Conservation (phyloP, 2,329 filamentous ascomycete species). For the Dichotomopilus funicola region DNA sequence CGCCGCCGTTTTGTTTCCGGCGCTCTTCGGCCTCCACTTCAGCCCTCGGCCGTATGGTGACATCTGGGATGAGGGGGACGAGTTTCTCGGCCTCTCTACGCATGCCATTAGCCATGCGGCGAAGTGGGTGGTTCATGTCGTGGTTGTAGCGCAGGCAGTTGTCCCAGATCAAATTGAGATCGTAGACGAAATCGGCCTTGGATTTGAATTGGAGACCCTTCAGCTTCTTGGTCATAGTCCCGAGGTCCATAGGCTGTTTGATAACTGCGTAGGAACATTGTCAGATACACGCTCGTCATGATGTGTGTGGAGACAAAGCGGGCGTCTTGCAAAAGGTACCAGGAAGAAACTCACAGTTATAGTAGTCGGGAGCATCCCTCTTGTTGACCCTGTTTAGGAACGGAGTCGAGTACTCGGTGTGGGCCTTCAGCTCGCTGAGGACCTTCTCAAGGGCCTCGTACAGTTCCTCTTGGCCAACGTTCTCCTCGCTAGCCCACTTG, state of each 20-base stretch:
- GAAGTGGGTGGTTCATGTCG: conserved; percentile 76
- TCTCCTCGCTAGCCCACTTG: conserved; percentile 98
- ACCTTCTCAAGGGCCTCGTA: conserved; percentile 98
- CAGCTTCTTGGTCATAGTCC: conserved; percentile 96
- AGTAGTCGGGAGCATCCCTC: conserved; percentile 92
- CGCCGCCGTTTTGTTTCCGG: conserved; percentile 77
- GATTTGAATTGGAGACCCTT: conserved; percentile 73
- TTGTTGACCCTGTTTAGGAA: conserved; percentile 95
- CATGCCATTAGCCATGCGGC: conserved; percentile 94
- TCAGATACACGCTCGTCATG: not conserved
- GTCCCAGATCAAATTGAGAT: conserved; percentile 92
- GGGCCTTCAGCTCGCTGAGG: conserved; percentile 90
- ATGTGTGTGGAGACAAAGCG: too few species aligned
- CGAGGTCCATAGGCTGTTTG: conserved; percentile 96
- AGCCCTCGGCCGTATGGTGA: conserved; percentile 80
- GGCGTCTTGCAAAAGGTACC: too few species aligned
- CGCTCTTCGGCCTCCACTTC: conserved; percentile 88
- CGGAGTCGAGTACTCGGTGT: conserved; percentile 94
- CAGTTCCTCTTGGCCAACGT: conserved; percentile 93
- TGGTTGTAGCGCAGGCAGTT: conserved; percentile 96
- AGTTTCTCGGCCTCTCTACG: conserved; percentile 95
- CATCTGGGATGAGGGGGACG: conserved; percentile 88
- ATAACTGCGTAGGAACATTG: conserved; percentile 53
- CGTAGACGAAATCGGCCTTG: conserved; percentile 89
- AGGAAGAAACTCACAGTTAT: conserved; percentile 60